These are phyloP conservation scores for Saussurea involucrata DNA, from an alignment of 129 eudicot species.

Conservation along the genomic window DNA sequence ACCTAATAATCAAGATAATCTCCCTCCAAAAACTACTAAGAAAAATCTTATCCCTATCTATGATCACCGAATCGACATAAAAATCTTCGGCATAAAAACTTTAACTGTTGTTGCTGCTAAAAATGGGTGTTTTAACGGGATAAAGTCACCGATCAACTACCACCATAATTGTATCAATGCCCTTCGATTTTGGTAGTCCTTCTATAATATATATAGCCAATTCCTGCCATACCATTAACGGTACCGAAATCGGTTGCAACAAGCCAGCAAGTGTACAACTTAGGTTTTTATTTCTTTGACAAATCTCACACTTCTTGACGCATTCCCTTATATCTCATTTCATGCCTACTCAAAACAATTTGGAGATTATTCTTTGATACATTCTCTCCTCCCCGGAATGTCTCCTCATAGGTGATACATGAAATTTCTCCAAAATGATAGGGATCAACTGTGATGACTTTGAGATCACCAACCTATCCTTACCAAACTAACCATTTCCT, in stretches of 20 bases:
- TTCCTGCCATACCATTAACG: background rate
- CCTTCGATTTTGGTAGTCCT: background rate
- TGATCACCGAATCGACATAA: too few relatives aligned
- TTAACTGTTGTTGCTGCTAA: background rate
- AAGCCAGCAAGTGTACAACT: background rate
- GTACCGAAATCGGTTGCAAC: background rate
- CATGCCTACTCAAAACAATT: background rate
- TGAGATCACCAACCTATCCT: too few relatives aligned
- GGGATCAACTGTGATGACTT: too few relatives aligned
- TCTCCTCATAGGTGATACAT: background rate
- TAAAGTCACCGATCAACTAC: background rate
- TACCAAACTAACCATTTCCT: too few relatives aligned
- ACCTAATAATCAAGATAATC: too few relatives aligned
- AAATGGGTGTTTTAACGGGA: background rate
- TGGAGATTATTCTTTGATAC: background rate
- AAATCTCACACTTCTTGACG: background rate
- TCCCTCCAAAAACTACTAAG: too few relatives aligned
- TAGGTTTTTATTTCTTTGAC: background rate
- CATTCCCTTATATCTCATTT: background rate
- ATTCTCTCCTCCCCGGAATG: background rate
- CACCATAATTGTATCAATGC: background rate
- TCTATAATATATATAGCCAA: too few relatives aligned
- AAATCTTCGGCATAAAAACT: background rate
- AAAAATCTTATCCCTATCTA: too few relatives aligned
- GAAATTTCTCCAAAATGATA: too few relatives aligned